A percentile compares a stretch with the other conserved stretches of the same genome.
phyloP scores from a whole-genome alignment of 495 filamentous ascomycete genomes.

The Neurospora sp. region DNA sequence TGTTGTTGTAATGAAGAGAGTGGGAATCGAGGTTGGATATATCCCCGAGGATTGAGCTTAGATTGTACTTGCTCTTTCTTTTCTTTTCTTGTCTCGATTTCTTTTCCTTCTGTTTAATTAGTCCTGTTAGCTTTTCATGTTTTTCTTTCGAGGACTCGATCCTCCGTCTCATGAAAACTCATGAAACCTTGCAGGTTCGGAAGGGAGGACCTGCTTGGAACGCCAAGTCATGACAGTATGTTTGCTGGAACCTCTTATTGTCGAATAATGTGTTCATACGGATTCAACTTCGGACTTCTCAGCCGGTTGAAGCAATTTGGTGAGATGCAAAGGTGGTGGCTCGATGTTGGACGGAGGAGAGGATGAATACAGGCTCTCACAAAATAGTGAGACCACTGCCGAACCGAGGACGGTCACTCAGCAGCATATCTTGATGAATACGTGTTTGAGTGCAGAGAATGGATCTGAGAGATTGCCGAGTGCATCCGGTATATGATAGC shows the following conservation, averaged over 20 bases:
- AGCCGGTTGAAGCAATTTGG: background rate
- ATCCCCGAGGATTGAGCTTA: background rate
- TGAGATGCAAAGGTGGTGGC: background rate
- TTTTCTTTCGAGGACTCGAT: background rate
- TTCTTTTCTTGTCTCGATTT: background rate
- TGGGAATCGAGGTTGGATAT: background rate
- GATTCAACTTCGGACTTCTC: background rate
- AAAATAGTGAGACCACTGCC: background rate
- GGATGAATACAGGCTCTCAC: background rate
- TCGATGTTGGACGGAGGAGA: background rate
- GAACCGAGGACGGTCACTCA: background rate
- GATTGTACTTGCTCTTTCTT: background rate
- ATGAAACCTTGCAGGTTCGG: background rate
- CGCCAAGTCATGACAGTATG: background rate
- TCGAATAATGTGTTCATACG: background rate
- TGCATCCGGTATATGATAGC: background rate
- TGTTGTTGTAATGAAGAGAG: background rate
- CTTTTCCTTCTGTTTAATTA: background rate
- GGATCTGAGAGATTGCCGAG: background rate
- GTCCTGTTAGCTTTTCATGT: background rate
- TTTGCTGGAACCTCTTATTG: background rate
- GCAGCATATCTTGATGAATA: background rate
- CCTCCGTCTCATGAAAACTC: background rate
- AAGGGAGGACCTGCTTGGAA: background rate
- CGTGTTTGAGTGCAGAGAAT: background rate